A percentile compares a stretch with the other conserved stretches of the same genome.
phyloP scores from a whole-genome alignment of 768 basidiomycete species.

The Tulasnella sp. region DNA sequence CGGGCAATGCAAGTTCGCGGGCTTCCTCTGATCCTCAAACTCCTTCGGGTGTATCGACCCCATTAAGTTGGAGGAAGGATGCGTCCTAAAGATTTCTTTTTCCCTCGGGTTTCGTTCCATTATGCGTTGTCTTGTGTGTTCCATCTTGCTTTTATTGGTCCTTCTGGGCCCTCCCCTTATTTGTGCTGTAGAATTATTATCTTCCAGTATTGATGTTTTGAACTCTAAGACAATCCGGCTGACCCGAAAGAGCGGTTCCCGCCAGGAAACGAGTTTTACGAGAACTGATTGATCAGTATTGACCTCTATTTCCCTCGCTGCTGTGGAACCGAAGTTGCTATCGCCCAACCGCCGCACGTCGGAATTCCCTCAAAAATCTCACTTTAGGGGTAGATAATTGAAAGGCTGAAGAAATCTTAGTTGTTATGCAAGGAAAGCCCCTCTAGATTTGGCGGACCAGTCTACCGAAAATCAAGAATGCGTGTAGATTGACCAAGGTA shows the following conservation, averaged over 20 bases:
- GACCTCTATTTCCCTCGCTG: too few species aligned
- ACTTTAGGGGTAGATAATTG: too few species aligned
- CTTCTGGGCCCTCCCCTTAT: not conserved
- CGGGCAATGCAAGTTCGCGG: not conserved
- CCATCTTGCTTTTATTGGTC: not conserved
- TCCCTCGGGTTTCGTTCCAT: not conserved
- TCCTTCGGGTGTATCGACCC: not conserved
- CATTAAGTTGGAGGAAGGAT: not conserved
- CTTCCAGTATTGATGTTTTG: not conserved
- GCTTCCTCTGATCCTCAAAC: not conserved
- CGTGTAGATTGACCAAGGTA: too few species aligned
- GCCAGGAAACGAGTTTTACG: too few species aligned
- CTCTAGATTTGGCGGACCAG: too few species aligned
- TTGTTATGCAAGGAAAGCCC: too few species aligned
- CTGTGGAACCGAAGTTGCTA: too few species aligned
- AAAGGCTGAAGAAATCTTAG: too few species aligned
- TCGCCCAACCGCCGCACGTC: too few species aligned
- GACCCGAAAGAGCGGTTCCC: not conserved
- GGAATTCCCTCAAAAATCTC: too few species aligned
- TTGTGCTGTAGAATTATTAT: not conserved
- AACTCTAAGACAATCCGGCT: not conserved
- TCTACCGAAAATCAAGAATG: too few species aligned
- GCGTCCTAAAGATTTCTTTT: not conserved
- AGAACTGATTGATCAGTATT: too few species aligned
- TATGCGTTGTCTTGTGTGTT: not conserved